phyloP scores from a whole-genome alignment of 2,329 filamentous ascomycete species.

The Phialemonium atrogriseum region DNA sequence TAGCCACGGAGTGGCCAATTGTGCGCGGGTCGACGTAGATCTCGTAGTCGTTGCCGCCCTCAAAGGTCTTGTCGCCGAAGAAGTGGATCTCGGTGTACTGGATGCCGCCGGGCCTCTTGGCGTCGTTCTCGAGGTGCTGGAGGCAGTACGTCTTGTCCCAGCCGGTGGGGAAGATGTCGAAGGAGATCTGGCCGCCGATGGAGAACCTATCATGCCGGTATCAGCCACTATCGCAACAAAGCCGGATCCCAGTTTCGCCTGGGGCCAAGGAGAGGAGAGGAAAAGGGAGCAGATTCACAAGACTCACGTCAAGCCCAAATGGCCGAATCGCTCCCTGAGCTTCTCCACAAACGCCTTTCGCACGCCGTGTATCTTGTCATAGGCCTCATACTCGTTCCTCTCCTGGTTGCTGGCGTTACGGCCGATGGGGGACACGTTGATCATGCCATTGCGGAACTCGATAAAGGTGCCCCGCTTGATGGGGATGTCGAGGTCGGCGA shows the following conservation, averaged over 20 bases:
- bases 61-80: conserved; percentile 91
- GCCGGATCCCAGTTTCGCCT: neutral
- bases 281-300: neutral
- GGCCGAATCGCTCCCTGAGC: conserved; percentile 72
- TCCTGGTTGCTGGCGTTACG: conserved; percentile 78
- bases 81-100: conserved; percentile 88
- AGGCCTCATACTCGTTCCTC: conserved; percentile 73
- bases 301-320: conserved; percentile 78
- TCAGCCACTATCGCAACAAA: neutral
- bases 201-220: conserved; percentile 55
- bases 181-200: conserved; percentile 95
- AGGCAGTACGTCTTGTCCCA: conserved; percentile 99
- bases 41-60: conserved; percentile 93
- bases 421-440: conserved; percentile 77
- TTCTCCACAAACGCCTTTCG: conserved; percentile 67
- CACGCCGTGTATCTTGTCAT: conserved; percentile 70
- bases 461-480: conserved; percentile 79
- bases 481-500: conserved; percentile 76
- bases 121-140: conserved; percentile 75
- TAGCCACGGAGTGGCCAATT: conserved; percentile 74
- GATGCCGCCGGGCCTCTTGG: conserved; percentile 58
- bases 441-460: conserved; percentile 88
- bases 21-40: conserved; percentile 79
- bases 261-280: conserved; percentile 2
- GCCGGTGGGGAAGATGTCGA: conserved; percentile 91